Conservation (phyloP, 495 filamentous ascomycete species). For the Peziza echinospora region DNA sequence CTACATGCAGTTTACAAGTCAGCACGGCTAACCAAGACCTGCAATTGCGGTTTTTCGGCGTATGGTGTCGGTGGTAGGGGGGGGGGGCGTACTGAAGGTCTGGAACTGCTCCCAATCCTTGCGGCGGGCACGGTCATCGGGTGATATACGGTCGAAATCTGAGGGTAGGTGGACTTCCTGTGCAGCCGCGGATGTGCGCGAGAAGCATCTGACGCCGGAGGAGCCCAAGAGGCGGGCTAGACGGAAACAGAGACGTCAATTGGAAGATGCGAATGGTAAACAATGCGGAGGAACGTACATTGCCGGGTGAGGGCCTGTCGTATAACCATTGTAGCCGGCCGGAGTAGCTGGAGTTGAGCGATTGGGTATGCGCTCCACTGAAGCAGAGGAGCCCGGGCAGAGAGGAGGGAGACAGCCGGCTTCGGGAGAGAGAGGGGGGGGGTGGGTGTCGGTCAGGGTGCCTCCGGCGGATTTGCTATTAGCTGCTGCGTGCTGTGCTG, state of each 20-base stretch:
- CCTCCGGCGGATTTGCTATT: too few species aligned
- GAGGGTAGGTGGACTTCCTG: too few species aligned
- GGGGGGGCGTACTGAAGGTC: conserved; percentile 10
- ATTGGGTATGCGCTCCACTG: too few species aligned
- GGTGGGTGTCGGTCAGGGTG: too few species aligned
- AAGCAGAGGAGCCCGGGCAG: too few species aligned
- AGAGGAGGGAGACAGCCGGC: too few species aligned
- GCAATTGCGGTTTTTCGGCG: neutral
- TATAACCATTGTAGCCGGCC: neutral
- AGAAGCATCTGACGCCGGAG: neutral
- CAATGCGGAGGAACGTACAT: neutral
- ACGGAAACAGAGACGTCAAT: too few species aligned
- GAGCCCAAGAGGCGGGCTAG: neutral
- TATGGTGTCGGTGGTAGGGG: neutral
- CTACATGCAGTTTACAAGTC: conserved; percentile 5
- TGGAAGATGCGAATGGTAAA: neutral
- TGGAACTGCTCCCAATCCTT: conserved; percentile 7
- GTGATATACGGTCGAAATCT: too few species aligned
- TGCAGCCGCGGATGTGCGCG: neutral
- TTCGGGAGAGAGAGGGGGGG: too few species aligned
- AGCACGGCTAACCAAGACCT: neutral
- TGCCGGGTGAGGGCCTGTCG: neutral
- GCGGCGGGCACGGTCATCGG: too few species aligned
- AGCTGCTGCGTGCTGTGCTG: too few species aligned
- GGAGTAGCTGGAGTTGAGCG: too few species aligned